These are phyloP conservation scores for Salix brachista DNA, from an alignment of 345 rosid species.

Conservation along the genomic window DNA sequence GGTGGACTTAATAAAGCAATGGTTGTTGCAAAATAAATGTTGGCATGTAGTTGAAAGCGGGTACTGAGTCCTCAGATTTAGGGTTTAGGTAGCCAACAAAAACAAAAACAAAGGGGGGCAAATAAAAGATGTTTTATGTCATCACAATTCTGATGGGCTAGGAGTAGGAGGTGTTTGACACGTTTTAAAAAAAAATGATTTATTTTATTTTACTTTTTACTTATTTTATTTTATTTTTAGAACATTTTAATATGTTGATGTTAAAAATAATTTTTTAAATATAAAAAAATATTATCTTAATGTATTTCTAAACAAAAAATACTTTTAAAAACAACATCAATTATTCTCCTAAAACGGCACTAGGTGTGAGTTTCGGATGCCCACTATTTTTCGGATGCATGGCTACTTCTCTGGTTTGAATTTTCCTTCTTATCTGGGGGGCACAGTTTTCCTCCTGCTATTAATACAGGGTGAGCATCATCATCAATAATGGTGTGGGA, in stretches of 20 bases:
- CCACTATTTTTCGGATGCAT: background rate
- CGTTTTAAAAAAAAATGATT: too few species aligned
- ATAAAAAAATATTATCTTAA: too few species aligned
- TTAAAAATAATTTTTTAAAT: too few species aligned
- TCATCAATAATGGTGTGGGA: background rate
- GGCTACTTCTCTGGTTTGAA: background rate
- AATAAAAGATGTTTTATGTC: too few species aligned
- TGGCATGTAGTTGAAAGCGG: conserved; percentile 20
- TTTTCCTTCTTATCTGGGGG: background rate
- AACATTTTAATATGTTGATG: fast-evolving
- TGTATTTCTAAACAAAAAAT: fast-evolving
- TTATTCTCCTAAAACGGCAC: too few species aligned
- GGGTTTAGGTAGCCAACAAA: conserved; percentile 19
- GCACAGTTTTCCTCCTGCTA: background rate
- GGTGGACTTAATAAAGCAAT: too few species aligned
- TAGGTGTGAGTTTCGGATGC: background rate
- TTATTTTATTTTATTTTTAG: too few species aligned
- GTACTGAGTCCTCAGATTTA: conserved; percentile 10
- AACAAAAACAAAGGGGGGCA: background rate
- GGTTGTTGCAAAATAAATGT: background rate
- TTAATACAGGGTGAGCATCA: background rate
- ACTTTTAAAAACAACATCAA: too few species aligned
- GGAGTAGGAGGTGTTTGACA: too few species aligned
- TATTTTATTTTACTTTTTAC: too few species aligned
- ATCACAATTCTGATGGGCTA: too few species aligned